phyloP scores from a whole-genome alignment of 345 rosid species.

The Eucalyptus cladocalyx region DNA sequence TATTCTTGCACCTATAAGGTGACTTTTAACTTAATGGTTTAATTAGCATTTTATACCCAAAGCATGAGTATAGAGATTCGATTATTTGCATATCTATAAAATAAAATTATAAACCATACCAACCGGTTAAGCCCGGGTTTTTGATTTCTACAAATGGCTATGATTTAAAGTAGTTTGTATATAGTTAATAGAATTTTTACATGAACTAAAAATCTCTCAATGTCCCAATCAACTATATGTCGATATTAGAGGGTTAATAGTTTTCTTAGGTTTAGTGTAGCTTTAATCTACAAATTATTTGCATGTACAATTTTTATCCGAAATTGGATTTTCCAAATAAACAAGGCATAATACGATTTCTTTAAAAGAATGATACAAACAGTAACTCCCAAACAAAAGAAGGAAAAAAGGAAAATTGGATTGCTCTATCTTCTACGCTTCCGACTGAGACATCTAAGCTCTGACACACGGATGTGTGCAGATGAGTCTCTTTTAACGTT shows the following conservation, averaged over 20 bases:
- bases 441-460: background rate
- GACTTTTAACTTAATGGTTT: background rate
- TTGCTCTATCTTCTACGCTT: background rate
- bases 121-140: accelerated
- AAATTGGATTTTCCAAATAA: background rate
- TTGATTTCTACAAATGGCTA: background rate
- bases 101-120: background rate
- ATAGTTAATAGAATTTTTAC: background rate
- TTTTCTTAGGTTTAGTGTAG: background rate
- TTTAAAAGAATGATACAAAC: background rate
- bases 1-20: background rate
- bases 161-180: background rate
- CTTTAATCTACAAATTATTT: background rate
- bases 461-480: background rate
- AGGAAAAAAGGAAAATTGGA: background rate
- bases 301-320: background rate
- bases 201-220: background rate
- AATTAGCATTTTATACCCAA: background rate
- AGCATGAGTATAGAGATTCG: background rate
- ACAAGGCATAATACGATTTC: background rate
- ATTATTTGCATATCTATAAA: accelerated
- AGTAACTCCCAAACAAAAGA: background rate
- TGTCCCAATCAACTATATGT: background rate
- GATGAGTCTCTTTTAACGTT: background rate
- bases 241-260: background rate